Evolutionary conservation across 495 filamentous ascomycete genomes (phyloP).

Genomic region (Trypethelium eluteriae): DNA sequence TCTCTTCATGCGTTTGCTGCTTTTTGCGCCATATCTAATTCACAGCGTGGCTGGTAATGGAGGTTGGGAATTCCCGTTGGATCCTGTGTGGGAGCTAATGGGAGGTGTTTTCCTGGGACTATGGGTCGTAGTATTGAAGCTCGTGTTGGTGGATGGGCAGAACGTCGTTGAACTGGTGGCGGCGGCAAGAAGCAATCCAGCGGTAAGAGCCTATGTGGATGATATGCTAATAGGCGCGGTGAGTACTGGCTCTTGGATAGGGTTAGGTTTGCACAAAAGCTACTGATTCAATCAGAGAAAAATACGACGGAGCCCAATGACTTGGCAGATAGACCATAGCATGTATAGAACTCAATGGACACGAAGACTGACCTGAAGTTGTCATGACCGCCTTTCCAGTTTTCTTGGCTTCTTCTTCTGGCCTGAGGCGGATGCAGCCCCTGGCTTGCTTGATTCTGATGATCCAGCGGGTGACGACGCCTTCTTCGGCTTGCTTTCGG

Average conservation of each 20-base stretch:
- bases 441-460: background rate
- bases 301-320: background rate
- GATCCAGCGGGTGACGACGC: background rate
- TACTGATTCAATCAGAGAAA: background rate
- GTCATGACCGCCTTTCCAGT: background rate
- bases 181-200: background rate
- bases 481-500: slow-evolving; percentile 2
- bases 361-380: background rate
- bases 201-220: slow-evolving; percentile 1
- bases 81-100: slow-evolving; percentile 2
- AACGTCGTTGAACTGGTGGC: background rate
- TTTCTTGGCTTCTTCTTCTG: slow-evolving; percentile 4
- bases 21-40: background rate
- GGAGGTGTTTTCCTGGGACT: background rate
- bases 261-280: background rate
- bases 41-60: background rate
- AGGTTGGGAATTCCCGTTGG: background rate
- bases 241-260: background rate
- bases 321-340: no score
- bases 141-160: background rate
- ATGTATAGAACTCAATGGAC: no score
- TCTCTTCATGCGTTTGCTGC: background rate
- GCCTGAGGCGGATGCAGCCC: background rate
- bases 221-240: background rate
- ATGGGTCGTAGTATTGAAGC: background rate